Evolutionary conservation across 331 rosid genomes (phyloP).

Genomic region (Quercus lobata): DNA sequence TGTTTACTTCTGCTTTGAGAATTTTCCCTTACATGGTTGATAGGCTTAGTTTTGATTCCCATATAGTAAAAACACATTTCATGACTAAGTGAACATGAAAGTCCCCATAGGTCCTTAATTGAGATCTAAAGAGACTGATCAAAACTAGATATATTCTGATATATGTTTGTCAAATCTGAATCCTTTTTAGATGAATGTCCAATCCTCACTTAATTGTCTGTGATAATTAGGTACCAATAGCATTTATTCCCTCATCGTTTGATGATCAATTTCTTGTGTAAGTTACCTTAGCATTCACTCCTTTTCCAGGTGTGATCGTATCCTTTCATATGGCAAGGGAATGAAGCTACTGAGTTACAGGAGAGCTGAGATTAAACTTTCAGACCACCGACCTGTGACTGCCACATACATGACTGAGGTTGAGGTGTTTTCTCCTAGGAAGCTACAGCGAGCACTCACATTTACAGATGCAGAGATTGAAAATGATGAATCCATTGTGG

Average conservation of each 20-base stretch:
- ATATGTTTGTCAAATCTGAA: not conserved
- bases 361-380: conserved; percentile 63
- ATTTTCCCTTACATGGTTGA: no score
- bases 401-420: conserved; percentile 82
- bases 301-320: conserved; percentile 87
- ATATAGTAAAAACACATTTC: not conserved
- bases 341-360: conserved; percentile 54
- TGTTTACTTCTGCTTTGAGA: no score
- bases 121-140: not conserved
- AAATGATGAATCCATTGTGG: conserved; percentile 34
- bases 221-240: not conserved
- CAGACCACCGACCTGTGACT: conserved; percentile 96
- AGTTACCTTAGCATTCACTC: not conserved
- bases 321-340: conserved; percentile 76
- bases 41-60: not conserved
- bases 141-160: not conserved
- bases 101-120: not conserved
- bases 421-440: conserved; percentile 85
- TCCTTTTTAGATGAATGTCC: not conserved
- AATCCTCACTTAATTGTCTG: not conserved
- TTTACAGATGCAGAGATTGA: conserved; percentile 89
- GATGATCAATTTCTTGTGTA: not conserved
- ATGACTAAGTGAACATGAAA: not conserved
- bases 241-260: not conserved
- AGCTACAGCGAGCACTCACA: conserved; percentile 81